Percentiles rank a stretch among this genome's conserved stretches.
These are phyloP conservation scores for Talaromyces wortmannii DNA, from an alignment of 495 filamentous ascomycete genomes.

Conservation along the genomic window DNA sequence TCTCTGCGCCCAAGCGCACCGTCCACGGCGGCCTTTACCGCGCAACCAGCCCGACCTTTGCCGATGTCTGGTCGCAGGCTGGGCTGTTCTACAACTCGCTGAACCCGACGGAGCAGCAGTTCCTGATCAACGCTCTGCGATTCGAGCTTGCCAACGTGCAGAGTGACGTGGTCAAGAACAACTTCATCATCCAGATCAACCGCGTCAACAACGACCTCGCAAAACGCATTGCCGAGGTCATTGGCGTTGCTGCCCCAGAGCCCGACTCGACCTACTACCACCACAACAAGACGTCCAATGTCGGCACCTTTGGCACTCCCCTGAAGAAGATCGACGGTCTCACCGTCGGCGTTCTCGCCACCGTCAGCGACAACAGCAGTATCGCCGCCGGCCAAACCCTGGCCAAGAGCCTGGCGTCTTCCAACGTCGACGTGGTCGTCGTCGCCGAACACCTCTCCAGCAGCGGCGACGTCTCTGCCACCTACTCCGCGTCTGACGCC, in stretches of 20 bases:
- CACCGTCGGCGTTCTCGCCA: constrained; percentile 61
- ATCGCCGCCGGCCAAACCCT: constrained; percentile 44
- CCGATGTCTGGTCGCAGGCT: constrained; percentile 71
- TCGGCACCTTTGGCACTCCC: constrained; percentile 53
- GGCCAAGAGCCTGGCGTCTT: constrained; percentile 29
- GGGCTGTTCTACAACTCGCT: constrained; percentile 76
- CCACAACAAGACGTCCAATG: constrained; percentile 55
- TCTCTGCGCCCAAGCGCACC: constrained; percentile 56
- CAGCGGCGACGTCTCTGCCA: constrained; percentile 54
- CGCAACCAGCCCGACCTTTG: constrained; percentile 55
- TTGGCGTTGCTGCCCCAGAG: constrained; percentile 49
- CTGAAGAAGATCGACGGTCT: constrained; percentile 56
- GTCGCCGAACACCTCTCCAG: constrained; percentile 53
- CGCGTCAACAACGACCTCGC: constrained; percentile 64
- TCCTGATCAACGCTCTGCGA: constrained; percentile 70
- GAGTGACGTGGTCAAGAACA: constrained; percentile 44
- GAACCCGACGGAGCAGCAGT: constrained; percentile 61
- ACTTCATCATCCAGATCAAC: constrained; percentile 67
- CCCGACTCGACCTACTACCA: constrained; percentile 64
- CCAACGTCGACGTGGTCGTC: constrained; percentile 49
- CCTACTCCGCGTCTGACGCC: constrained; percentile 65
- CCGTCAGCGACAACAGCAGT: constrained; percentile 23
- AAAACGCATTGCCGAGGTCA: constrained; percentile 53
- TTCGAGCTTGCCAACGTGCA: constrained; percentile 62
- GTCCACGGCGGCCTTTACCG: constrained; percentile 51